A percentile compares a stretch with the other conserved stretches of the same genome.
These are phyloP conservation scores for Talaromyces wortmannii DNA, from an alignment of 495 filamentous ascomycete genomes.

Conservation along the genomic window DNA sequence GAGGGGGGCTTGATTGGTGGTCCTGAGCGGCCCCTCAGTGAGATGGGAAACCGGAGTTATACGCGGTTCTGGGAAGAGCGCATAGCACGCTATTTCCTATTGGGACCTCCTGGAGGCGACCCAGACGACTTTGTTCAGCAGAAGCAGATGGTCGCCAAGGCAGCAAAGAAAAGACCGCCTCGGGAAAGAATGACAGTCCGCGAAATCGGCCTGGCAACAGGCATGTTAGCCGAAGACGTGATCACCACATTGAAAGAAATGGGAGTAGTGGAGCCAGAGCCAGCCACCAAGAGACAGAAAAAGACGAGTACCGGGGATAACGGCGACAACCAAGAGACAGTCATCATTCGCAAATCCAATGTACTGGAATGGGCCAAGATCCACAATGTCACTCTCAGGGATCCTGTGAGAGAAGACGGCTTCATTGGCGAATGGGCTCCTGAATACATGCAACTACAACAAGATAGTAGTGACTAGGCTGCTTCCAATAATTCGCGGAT, in stretches of 20 bases:
- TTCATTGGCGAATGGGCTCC: constrained; percentile 32
- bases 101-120: constrained; percentile 14
- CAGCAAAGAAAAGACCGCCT: constrained; percentile 23
- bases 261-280: constrained; percentile 60
- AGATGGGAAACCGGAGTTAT: constrained; percentile 75
- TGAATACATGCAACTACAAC: constrained; percentile 4
- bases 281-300: constrained; percentile 34
- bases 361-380: constrained; percentile 38
- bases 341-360: constrained; percentile 35
- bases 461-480: constrained; percentile 6
- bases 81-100: constrained; percentile 59
- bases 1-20: constrained; percentile 68
- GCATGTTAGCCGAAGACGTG: constrained; percentile 77
- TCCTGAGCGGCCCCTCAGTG: constrained; percentile 87
- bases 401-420: constrained; percentile 41
- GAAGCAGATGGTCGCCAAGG: constrained; percentile 12
- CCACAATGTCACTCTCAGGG: constrained; percentile 32
- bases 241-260: constrained; percentile 71
- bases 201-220: constrained; percentile 58
- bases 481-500: constrained; percentile 2
- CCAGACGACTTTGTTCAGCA: constrained; percentile 16
- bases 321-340: constrained; percentile 17
- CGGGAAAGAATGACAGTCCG: constrained; percentile 43
- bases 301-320: constrained; percentile 14
- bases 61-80: constrained; percentile 76